Base-by-base conservation (phyloP, 176 grass and related monocot genomes). In the Urochloa ruziziensis region DNA sequence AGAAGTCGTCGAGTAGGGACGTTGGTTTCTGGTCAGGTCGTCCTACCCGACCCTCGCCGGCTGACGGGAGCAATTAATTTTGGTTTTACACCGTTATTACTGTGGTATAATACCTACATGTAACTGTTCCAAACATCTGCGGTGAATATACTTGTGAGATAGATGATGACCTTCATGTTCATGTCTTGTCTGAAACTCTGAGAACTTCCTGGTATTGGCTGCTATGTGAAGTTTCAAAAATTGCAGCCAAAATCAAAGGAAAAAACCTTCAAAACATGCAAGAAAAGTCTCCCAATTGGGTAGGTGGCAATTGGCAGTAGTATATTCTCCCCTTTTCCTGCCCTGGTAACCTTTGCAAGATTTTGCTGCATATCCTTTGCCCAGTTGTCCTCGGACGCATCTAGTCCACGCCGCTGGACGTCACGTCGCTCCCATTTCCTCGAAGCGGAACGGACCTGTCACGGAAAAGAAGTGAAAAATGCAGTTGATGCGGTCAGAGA, bases 21-120 rank as follows among this genome's bases (percentile, higher is more conserved):
- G 79, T 34, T 57, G 27, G 83, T 82, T 65, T 58, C 54, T 78
- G 23, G 48, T 67, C 66, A 78, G 66, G 79, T 65, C 88, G 84
- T 74, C 84, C 83, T 66, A 60, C 67, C 79, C 83, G 47, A 47
- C 29, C 80, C 80, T 79, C 84, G 24, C 58, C 35, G n/a, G 24
- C 40, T 27, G 58, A 51, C 61, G 7, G 84, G 89, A 65, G 75
- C 23, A 75, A 67, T 90, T 68, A 49, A 28, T 80, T 87, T 90
- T 83, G 30, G 4, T 69, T 72, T 37, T 7, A 8, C 2, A 40
- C 53, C 43, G 66, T 34, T 23, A 44, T 48, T 24, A 0, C 28
- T 10, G 19, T 86, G 39, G 73, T n/a, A n/a, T 86, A 79, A 81
- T 81, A 74, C 13, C n/a, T n/a, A n/a, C 54, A 16, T 83, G 84